Percentiles rank a stretch among this genome's conserved stretches.
These are phyloP conservation scores for Diplodia scrobiculata DNA, from an alignment of 2,329 filamentous ascomycete species.

Conservation along the genomic window DNA sequence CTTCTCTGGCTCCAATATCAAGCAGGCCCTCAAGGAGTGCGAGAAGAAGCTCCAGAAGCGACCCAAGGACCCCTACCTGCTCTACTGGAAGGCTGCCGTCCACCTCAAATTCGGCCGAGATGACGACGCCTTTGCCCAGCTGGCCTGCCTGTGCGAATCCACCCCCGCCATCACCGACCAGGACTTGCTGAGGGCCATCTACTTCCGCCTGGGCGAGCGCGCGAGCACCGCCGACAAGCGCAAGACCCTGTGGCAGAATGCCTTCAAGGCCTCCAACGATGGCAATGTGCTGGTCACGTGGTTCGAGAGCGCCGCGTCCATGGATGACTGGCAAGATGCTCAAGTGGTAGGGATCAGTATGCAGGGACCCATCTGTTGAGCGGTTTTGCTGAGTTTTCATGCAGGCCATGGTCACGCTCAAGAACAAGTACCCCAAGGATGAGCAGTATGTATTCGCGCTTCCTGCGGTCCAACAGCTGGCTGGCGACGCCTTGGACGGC, in stretches of 20 bases:
- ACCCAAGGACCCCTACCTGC: constrained; percentile 42
- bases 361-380: neutral
- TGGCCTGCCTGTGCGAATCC: constrained; percentile 17
- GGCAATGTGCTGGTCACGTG: constrained; percentile 24
- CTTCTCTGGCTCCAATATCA: constrained; percentile 26
- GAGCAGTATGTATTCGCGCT: constrained; percentile 28
- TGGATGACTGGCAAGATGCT: constrained; percentile 25
- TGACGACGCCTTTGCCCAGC: constrained; percentile 27
- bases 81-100: constrained; percentile 28
- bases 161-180: constrained; percentile 22
- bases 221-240: constrained; percentile 6
- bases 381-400: neutral
- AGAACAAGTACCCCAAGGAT: constrained; percentile 27
- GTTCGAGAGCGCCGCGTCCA: constrained; percentile 26
- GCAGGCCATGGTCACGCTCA: constrained; percentile 27
- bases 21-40: constrained; percentile 38
- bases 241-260: constrained; percentile 27
- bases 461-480: constrained; percentile 26
- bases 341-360: constrained; percentile 17
- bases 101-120: constrained; percentile 28
- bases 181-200: constrained; percentile 20
- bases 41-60: constrained; percentile 43
- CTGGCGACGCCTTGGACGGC: constrained; percentile 16
- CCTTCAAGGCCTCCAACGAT: constrained; percentile 26
- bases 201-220: constrained; percentile 20